These are phyloP conservation scores for Epichloe elymi DNA, from an alignment of 2,329 filamentous ascomycete genomes.

Conservation along the genomic window DNA sequence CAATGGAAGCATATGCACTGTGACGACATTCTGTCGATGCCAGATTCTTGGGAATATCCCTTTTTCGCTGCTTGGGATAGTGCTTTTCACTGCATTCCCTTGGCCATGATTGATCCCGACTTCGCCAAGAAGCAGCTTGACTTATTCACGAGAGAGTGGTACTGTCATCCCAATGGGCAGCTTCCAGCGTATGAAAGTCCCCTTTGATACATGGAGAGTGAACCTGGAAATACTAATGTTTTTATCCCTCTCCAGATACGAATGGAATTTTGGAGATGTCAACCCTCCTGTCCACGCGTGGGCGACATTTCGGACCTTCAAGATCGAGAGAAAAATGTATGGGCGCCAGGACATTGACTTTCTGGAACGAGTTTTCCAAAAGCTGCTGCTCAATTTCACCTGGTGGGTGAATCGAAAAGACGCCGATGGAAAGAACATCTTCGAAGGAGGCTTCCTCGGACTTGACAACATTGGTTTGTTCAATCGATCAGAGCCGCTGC, in stretches of 20 bases:
- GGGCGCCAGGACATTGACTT: slow-evolving; percentile 91
- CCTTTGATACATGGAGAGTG: not conserved
- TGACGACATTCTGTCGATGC: slow-evolving; percentile 94
- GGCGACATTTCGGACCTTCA: slow-evolving; percentile 92
- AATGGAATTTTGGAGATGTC: slow-evolving; percentile 97
- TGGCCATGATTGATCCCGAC: slow-evolving; percentile 95
- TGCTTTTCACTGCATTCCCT: slow-evolving; percentile 88
- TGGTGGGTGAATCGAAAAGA: slow-evolving; percentile 99
- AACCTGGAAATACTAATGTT: slow-evolving; percentile 6
- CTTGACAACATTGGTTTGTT: slow-evolving; percentile 96
- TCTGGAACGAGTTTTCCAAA: slow-evolving; percentile 91
- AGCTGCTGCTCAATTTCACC: slow-evolving; percentile 88
- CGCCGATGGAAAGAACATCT: slow-evolving; percentile 87
- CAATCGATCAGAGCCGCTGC: slow-evolving; percentile 89
- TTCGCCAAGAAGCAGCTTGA: slow-evolving; percentile 98
- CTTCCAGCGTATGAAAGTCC: slow-evolving; percentile 56
- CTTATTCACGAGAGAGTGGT: slow-evolving; percentile 93
- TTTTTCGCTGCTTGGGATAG: slow-evolving; percentile 98
- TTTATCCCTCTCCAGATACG: slow-evolving; percentile 35
- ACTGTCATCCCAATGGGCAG: slow-evolving; percentile 95
- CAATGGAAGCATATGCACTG: slow-evolving; percentile 93
- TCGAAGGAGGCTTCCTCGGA: slow-evolving; percentile 90
- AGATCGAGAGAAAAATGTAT: slow-evolving; percentile 96
- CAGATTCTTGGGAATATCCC: slow-evolving; percentile 96
- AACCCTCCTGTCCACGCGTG: slow-evolving; percentile 95